These are phyloP conservation scores for Sanghuangporus sanghuang DNA, from an alignment of 1,284 basidiomycete genomes.

Conservation along the genomic window DNA sequence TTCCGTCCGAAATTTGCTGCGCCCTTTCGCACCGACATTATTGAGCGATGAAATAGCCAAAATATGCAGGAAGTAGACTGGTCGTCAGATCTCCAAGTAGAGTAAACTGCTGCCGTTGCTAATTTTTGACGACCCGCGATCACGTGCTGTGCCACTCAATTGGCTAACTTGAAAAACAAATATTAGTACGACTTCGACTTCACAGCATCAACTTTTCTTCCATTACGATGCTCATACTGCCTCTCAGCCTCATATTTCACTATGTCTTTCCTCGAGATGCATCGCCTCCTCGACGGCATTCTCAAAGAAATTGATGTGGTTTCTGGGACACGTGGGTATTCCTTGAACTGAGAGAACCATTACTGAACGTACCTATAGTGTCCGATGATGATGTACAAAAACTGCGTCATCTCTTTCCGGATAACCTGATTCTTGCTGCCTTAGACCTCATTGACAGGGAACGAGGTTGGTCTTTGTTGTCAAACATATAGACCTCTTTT, in stretches of 20 bases:
- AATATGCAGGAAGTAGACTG: too few relatives aligned
- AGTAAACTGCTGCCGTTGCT: too few relatives aligned
- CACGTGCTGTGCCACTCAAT: not conserved
- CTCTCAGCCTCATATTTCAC: not conserved
- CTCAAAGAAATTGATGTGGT: conserved; percentile 28
- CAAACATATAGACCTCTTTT: not conserved
- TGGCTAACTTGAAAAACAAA: too few relatives aligned
- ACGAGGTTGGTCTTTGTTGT: conserved; percentile 38
- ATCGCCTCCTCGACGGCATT: conserved; percentile 27
- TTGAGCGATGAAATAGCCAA: too few relatives aligned
- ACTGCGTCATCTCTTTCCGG: conserved; percentile 54
- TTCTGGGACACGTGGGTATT: conserved; percentile 24
- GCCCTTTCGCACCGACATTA: too few relatives aligned
- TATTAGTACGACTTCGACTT: not conserved
- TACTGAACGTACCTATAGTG: conserved; percentile 31
- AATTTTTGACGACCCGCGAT: too few relatives aligned
- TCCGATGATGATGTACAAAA: conserved; percentile 48
- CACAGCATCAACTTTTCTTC: not conserved
- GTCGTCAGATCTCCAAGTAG: too few relatives aligned
- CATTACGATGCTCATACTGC: not conserved
- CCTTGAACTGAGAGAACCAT: not conserved
- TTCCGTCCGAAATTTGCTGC: too few relatives aligned
- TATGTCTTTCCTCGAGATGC: conserved; percentile 22
- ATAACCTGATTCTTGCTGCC: conserved; percentile 56
- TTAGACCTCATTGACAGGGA: conserved; percentile 67